Percentiles rank a stretch among this genome's conserved stretches.
Evolutionary conservation across 305 asterid genomes (phyloP).

Genomic region (Fraxinus nigra): DNA sequence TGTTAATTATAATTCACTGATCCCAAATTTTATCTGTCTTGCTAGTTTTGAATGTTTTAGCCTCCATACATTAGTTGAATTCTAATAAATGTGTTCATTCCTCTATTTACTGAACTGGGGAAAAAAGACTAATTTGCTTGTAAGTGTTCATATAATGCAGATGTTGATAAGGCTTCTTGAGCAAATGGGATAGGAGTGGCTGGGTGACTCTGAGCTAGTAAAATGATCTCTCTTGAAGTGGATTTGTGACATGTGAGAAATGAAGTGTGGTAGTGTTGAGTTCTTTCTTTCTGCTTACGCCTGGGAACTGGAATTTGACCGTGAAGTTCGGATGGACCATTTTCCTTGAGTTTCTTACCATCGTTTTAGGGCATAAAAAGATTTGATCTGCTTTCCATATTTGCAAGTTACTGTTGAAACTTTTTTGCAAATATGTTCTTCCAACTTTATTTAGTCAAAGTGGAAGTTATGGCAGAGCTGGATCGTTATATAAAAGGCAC

Average conservation of each 20-base stretch:
- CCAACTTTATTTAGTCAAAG: not conserved
- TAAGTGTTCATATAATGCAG: not conserved
- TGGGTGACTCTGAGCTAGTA: not conserved
- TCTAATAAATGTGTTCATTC: not conserved
- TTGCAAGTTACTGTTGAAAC: not conserved
- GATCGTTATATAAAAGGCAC: not conserved
- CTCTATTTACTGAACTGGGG: not conserved
- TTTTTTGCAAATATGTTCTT: not conserved
- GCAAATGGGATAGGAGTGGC: constrained; percentile 7
- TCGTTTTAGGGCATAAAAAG: not conserved
- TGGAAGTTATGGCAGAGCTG: not conserved
- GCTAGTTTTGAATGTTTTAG: not conserved
- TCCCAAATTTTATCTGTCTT: not conserved
- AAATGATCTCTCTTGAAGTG: not conserved
- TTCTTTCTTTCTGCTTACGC: not conserved
- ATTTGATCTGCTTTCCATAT: not conserved
- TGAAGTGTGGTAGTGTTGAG: constrained; percentile 1
- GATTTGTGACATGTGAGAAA: not conserved
- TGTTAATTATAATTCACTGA: not conserved
- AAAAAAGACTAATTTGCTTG: not conserved
- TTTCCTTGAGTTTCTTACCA: not conserved
- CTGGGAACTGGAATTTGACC: not conserved
- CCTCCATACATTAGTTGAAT: not conserved
- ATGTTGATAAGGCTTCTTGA: constrained; percentile 16
- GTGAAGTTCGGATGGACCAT: not conserved